Percentiles rank a stretch among this genome's conserved stretches.
phyloP scores from a whole-genome alignment of 1,139 yeast genomes.

The Yamadazyma dushanensis region DNA sequence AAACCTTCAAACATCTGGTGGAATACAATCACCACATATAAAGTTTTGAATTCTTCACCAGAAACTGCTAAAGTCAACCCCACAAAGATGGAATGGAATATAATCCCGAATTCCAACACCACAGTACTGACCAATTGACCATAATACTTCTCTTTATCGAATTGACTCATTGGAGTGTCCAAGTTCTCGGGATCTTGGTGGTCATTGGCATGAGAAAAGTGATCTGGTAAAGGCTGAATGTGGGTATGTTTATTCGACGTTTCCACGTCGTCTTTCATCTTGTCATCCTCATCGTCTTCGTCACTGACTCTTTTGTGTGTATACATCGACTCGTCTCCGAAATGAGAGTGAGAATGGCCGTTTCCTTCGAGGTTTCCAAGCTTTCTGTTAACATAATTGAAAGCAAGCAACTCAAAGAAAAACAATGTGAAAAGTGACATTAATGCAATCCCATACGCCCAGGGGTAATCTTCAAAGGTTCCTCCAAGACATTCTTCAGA shows the following conservation, averaged over 20 bases:
- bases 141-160: slow-evolving; percentile 39
- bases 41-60: slow-evolving; percentile 68
- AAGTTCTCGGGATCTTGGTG: slow-evolving; percentile 57
- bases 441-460: slow-evolving; percentile 42
- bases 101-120: slow-evolving; percentile 74
- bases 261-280: slow-evolving; percentile 18
- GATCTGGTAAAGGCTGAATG: slow-evolving; percentile 35
- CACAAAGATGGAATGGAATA: slow-evolving; percentile 79
- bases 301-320: slow-evolving; percentile 24
- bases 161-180: slow-evolving; percentile 39
- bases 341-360: slow-evolving; percentile 49
- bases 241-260: too few species aligned
- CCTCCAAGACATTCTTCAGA: slow-evolving; percentile 38
- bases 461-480: slow-evolving; percentile 35
- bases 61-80: slow-evolving; percentile 75
- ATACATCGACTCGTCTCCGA: slow-evolving; percentile 42
- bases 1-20: slow-evolving; percentile 94
- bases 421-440: slow-evolving; percentile 45
- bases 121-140: slow-evolving; percentile 50
- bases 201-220: slow-evolving; percentile 47
- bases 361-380: slow-evolving; percentile 19
- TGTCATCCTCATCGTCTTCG: slow-evolving; percentile 14
- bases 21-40: slow-evolving; percentile 80
- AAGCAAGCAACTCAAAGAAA: slow-evolving; percentile 56
- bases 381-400: slow-evolving; percentile 47